Conservation (phyloP, 345 rosid genomes). For the Hevea brasiliensis region DNA sequence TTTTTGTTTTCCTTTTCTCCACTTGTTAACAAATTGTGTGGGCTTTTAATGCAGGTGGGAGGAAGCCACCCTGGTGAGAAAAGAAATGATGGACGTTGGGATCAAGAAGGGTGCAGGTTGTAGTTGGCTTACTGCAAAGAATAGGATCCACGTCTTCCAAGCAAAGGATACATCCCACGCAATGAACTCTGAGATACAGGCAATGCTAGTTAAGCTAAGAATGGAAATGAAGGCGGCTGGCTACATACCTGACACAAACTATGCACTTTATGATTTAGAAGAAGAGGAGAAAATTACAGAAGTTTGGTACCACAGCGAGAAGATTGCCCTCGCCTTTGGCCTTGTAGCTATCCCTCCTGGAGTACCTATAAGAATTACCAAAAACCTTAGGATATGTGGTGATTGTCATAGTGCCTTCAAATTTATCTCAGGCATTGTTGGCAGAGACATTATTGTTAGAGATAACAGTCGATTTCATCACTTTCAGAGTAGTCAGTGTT, state of each 20-base stretch:
- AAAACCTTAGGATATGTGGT: slow-evolving; percentile 84
- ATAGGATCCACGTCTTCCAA: slow-evolving; percentile 67
- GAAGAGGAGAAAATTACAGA: slow-evolving; percentile 80
- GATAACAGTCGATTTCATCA: slow-evolving; percentile 77
- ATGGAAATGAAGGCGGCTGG: slow-evolving; percentile 64
- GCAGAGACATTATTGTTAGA: slow-evolving; percentile 68
- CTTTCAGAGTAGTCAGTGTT: slow-evolving; percentile 56
- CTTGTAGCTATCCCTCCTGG: slow-evolving; percentile 55
- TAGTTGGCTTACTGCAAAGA: slow-evolving; percentile 79
- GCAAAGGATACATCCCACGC: slow-evolving; percentile 74
- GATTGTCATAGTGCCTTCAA: slow-evolving; percentile 83
- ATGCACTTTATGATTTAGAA: slow-evolving; percentile 72
- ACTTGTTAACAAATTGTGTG: background rate
- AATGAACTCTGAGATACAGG: slow-evolving; percentile 63
- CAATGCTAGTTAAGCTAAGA: slow-evolving; percentile 48
- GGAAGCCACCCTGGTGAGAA: slow-evolving; percentile 66
- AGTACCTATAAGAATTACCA: slow-evolving; percentile 74
- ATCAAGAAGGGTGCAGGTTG: slow-evolving; percentile 76
- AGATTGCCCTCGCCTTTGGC: slow-evolving; percentile 80
- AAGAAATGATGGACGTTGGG: slow-evolving; percentile 66
- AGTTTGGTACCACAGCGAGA: slow-evolving; percentile 81
- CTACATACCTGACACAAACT: slow-evolving; percentile 55
- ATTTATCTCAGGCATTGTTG: slow-evolving; percentile 54
- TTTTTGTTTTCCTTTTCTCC: background rate
- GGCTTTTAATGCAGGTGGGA: slow-evolving; percentile 58